A percentile compares a stretch with the other conserved stretches of the same genome.
Evolutionary conservation across 2,329 filamentous ascomycete species (phyloP).

Genomic region (Aspergillus hortae): DNA sequence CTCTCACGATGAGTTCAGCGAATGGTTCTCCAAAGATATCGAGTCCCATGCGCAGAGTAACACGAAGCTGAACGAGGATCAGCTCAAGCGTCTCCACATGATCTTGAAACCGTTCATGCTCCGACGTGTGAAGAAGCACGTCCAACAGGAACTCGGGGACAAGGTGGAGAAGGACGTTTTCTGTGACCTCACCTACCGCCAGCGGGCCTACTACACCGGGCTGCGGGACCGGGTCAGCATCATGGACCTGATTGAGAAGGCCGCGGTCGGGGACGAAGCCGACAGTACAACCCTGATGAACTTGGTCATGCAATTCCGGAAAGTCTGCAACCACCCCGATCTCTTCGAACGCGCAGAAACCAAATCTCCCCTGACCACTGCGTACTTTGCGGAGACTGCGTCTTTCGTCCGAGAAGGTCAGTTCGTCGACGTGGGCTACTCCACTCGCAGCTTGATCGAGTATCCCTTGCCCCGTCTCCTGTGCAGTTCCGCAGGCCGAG

Average conservation of each 20-base stretch:
- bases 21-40: conserved; percentile 62
- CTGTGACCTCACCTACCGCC: conserved; percentile 94
- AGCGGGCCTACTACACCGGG: conserved; percentile 88
- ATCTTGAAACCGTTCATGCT: conserved; percentile 99
- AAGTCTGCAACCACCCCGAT: conserved; percentile 98
- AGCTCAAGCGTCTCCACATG: conserved; percentile 95
- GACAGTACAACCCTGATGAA: conserved; percentile 98
- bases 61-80: conserved; percentile 98
- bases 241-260: conserved; percentile 97
- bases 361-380: conserved; percentile 75
- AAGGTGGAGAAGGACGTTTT: conserved; percentile 97
- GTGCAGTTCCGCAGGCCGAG: conserved; percentile 74
- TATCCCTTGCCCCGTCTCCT: conserved; percentile 78
- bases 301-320: conserved; percentile 98
- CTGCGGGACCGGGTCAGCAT: conserved; percentile 96
- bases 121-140: conserved; percentile 98
- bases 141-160: conserved; percentile 97
- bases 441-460: conserved; percentile 79
- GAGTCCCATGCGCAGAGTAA: conserved; percentile 98
- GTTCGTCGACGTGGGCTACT: conserved; percentile 78
- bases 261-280: conserved; percentile 86
- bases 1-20: conserved; percentile 51
- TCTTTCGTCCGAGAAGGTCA: conserved; percentile 89
- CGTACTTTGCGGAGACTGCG: conserved; percentile 89
- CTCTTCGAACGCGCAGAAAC: conserved; percentile 94